phyloP scores from a whole-genome alignment of 73 alveolate genomes.

The Paramecium octaurelia region DNA sequence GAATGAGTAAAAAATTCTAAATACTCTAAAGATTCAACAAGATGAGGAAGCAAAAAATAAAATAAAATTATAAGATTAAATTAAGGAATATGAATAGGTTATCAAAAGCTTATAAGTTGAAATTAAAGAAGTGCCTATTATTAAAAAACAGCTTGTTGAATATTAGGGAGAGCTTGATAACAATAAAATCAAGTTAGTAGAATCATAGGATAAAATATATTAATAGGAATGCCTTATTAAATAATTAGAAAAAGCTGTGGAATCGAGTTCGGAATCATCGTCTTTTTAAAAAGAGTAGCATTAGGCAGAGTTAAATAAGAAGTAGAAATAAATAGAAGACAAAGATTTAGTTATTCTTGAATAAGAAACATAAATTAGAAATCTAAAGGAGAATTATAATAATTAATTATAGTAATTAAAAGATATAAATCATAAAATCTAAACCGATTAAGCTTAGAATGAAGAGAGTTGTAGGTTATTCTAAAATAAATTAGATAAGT shows the following conservation, averaged over 20 bases:
- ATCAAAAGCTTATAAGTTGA: background rate
- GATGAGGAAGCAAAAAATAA: background rate
- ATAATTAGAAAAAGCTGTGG: background rate
- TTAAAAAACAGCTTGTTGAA: background rate
- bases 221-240: background rate
- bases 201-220: background rate
- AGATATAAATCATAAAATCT: background rate
- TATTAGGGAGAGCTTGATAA: background rate
- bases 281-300: background rate
- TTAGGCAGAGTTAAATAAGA: background rate
- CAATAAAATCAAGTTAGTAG: background rate
- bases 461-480: background rate
- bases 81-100: background rate
- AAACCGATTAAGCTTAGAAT: background rate
- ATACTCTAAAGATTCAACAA: background rate
- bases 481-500: background rate
- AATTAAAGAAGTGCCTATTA: background rate
- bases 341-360: background rate
- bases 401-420: too few relatives aligned
- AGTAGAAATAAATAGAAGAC: background rate
- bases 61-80: background rate
- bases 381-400: background rate
- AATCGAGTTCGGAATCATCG: background rate
- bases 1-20: background rate
- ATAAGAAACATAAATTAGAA: background rate